phyloP scores from a whole-genome alignment of 129 eudicot genomes.

The Mikania micrantha region DNA sequence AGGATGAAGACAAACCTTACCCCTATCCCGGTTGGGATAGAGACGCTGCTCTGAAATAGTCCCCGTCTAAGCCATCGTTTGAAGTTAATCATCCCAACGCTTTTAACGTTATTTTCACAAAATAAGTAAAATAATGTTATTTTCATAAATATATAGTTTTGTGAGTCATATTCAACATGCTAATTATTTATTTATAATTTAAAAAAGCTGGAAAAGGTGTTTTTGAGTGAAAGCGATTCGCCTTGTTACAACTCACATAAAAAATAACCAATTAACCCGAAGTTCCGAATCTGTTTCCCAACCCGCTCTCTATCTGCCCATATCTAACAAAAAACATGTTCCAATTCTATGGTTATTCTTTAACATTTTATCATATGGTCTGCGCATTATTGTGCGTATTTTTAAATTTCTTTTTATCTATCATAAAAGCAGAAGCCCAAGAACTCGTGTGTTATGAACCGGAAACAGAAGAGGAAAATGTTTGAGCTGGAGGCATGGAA shows the following conservation, averaged over 20 bases:
- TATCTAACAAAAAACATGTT: not conserved
- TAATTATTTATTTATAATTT: not conserved
- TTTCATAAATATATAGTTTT: not conserved
- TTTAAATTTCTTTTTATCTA: not conserved
- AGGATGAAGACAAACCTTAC: too few species aligned
- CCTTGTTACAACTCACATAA: not conserved
- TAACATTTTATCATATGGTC: not conserved
- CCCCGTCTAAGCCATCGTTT: too few species aligned
- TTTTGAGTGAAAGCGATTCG: not conserved
- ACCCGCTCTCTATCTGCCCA: not conserved
- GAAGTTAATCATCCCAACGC: too few species aligned
- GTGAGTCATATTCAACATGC: not conserved
- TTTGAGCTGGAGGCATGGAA: slow-evolving; percentile 16
- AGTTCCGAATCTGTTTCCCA: not conserved
- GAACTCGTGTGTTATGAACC: not conserved
- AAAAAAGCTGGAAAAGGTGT: not conserved
- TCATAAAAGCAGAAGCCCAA: slow-evolving; percentile 34
- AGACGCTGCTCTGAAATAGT: too few species aligned
- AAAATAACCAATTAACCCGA: not conserved
- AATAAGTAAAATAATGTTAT: too few species aligned
- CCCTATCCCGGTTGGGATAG: too few species aligned
- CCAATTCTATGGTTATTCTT: not conserved
- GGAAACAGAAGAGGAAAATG: slow-evolving; percentile 42
- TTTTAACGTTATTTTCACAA: too few species aligned
- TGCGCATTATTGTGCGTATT: not conserved